Evolutionary conservation across 495 filamentous ascomycete species (phyloP), one percentile per base, ranked within the genome.

Genomic region (Glonium stellatum): DNA sequence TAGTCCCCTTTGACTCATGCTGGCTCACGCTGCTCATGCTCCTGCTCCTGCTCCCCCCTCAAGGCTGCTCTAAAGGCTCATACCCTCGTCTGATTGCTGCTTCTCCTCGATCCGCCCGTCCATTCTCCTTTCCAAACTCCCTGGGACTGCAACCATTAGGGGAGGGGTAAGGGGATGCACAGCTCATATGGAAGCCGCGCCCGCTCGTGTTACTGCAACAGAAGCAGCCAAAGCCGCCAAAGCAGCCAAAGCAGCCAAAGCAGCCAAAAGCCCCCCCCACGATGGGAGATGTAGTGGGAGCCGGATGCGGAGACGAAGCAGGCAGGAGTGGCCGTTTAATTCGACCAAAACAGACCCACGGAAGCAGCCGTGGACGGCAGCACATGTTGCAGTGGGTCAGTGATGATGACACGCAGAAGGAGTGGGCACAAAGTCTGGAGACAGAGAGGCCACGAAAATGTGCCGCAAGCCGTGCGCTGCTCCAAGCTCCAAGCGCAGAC

Each of bases 351-450:
- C 39, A 44, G 39, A 18, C 39, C 27, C 27, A 31, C 27, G 27
- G 39, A 15, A 18, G 39, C 39, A 13, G 18, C 18, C 39, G 39
- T 44, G 39, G 18, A 18, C 39, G 18, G 39, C 18, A 11, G 18
- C 18, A 15, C 13, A 44, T 44, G 12, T 44, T 11, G 18, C 8
- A 25, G 48, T 51, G 48, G 48, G 48, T 31, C 48, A 18, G 4
- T 44, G 18, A 44, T 44, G 39, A 51, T 51, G 48, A 51, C 48
- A 51, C 48, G 23, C 19, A 51, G 48, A 23, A 51, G 47, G 22
- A 23, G 47, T 50, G n/a, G 47, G 47, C 47, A 50, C 48, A 51
- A 8, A 51, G 48, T 51, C n/a, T 51, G 48, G 48, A 51, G 48
- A 51, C 48, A 51, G 25, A 18, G n/a, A 51, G 21, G 21, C 48